Percentiles rank a stretch among this genome's conserved stretches.
Conservation (phyloP, 345 rosid genomes). For the Gossypium herbaceum region DNA sequence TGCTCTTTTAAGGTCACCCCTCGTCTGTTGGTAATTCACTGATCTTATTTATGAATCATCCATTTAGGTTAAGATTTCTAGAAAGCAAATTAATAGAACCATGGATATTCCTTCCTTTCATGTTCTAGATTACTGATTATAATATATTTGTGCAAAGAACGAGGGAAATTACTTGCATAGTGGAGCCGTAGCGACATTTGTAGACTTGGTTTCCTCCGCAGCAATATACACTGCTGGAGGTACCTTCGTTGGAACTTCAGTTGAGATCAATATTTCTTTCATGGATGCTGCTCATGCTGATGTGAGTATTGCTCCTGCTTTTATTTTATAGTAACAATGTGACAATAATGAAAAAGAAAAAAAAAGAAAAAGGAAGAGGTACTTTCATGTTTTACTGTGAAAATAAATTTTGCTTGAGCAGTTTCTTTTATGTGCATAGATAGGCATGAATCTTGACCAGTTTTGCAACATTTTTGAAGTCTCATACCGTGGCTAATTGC, state of each 20-base stretch:
- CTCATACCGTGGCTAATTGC: background rate
- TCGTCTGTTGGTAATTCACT: conserved; percentile 43
- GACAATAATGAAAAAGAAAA: too few relatives aligned
- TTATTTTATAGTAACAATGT: background rate
- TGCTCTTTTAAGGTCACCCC: conserved; percentile 75
- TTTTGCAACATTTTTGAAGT: background rate
- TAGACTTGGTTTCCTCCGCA: conserved; percentile 7
- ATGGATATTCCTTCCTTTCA: background rate
- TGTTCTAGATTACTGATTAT: background rate
- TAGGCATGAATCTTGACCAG: background rate
- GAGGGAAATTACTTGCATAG: conserved; percentile 5
- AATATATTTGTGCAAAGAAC: background rate
- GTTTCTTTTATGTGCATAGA: background rate
- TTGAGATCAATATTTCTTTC: conserved; percentile 13
- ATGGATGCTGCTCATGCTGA: conserved; percentile 16
- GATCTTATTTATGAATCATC: background rate
- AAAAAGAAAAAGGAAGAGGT: background rate
- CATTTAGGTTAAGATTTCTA: background rate
- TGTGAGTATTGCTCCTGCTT: background rate
- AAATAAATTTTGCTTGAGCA: background rate
- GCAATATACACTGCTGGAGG: conserved; percentile 7
- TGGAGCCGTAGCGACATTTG: background rate
- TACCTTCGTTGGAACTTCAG: background rate
- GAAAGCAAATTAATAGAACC: background rate
- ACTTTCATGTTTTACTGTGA: background rate